Evolutionary conservation across 805 yeast genomes (phyloP).

Genomic region (Starmerella potacharoeniae): DNA sequence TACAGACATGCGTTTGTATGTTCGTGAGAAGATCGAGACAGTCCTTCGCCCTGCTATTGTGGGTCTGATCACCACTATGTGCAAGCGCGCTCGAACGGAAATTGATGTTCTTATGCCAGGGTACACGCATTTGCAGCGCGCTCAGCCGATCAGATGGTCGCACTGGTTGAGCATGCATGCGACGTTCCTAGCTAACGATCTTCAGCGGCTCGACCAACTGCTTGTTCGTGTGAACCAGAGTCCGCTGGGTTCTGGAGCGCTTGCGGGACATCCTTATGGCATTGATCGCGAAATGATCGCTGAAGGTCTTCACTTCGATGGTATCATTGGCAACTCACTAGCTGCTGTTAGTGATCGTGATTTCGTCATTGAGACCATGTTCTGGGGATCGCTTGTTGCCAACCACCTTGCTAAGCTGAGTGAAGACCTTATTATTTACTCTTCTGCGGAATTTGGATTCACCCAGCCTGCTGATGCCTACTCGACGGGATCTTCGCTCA

Average conservation of each 20-base stretch:
- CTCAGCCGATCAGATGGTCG: conserved; percentile 99
- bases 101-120: conserved; percentile 96
- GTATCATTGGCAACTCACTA: conserved; percentile 88
- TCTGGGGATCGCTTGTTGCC: conserved; percentile 92
- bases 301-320: conserved; percentile 60
- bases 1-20: conserved; percentile 94
- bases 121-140: conserved; percentile 95
- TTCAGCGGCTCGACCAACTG: conserved; percentile 70
- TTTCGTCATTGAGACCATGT: conserved; percentile 87
- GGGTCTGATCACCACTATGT: conserved; percentile 54
- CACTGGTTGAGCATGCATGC: conserved; percentile 95
- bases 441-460: conserved; percentile 96
- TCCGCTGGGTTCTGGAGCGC: conserved; percentile 95
- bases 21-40: conserved; percentile 54
- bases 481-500: conserved; percentile 93
- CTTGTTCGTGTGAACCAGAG: conserved; percentile 72
- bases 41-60: conserved; percentile 47
- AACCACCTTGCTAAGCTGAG: conserved; percentile 89
- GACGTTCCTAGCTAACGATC: conserved; percentile 85
- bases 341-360: conserved; percentile 98
- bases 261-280: conserved; percentile 99
- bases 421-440: conserved; percentile 90
- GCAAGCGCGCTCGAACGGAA: conserved; percentile 70
- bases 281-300: conserved; percentile 90
- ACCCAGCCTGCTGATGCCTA: conserved; percentile 90